Conservation (phyloP, 768 basidiomycete species). For the Trametes meyenii region DNA sequence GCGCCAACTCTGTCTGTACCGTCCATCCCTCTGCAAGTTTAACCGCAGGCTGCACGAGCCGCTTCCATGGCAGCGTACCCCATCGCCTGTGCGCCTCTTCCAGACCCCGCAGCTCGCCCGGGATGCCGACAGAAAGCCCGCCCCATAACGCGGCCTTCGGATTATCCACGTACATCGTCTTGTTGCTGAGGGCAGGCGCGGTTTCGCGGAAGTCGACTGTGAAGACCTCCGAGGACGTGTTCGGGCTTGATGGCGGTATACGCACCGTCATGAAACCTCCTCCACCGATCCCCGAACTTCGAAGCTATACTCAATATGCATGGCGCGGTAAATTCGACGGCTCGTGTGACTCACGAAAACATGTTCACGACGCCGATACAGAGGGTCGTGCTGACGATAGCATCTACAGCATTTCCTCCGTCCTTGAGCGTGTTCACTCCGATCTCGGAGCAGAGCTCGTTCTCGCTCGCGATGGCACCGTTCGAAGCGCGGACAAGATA, state of each 20-base stretch:
- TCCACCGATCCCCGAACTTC: slow-evolving; percentile 81
- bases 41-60: slow-evolving; percentile 74
- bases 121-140: slow-evolving; percentile 87
- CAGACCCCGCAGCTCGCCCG: slow-evolving; percentile 88
- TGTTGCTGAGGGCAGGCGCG: slow-evolving; percentile 71
- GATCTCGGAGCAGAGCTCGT: slow-evolving; percentile 81
- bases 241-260: slow-evolving; percentile 54
- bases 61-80: slow-evolving; percentile 79
- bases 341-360: slow-evolving; percentile 67
- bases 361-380: slow-evolving; percentile 87
- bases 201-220: slow-evolving; percentile 89
- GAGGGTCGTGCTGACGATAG: slow-evolving; percentile 76
- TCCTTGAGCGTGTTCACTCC: slow-evolving; percentile 76
- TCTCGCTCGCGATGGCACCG: slow-evolving; percentile 91
- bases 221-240: slow-evolving; percentile 58
- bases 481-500: slow-evolving; percentile 63
- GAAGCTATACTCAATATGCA: slow-evolving; percentile 6
- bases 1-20: slow-evolving; percentile 76
- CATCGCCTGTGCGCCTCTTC: slow-evolving; percentile 82
- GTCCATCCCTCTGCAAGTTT: slow-evolving; percentile 78
- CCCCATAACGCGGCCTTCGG: slow-evolving; percentile 63
- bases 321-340: no score
- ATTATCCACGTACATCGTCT: slow-evolving; percentile 72
- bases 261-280: slow-evolving; percentile 88
- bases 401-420: slow-evolving; percentile 92